These are phyloP conservation scores for Arthrinium phaeospermum DNA, from an alignment of 2,329 filamentous ascomycete genomes.

Conservation along the genomic window DNA sequence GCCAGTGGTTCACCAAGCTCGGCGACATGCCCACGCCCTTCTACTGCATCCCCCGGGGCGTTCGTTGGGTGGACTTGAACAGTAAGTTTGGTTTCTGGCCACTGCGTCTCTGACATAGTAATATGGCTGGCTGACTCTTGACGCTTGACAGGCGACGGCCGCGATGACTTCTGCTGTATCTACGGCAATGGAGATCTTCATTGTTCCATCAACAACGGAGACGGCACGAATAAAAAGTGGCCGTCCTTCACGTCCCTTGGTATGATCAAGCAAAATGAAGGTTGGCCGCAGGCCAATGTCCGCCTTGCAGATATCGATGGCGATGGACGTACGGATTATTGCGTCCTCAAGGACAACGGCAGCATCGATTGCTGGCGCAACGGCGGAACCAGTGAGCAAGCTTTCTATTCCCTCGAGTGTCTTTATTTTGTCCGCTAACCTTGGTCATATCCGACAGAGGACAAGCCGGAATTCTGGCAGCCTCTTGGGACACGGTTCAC, in stretches of 20 bases:
- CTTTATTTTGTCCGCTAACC: too few species aligned
- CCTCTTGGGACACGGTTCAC: constrained; percentile 33
- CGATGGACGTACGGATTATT: constrained; percentile 44
- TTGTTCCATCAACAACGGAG: constrained; percentile 31
- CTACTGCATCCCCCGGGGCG: constrained; percentile 21
- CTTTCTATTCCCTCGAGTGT: too few species aligned
- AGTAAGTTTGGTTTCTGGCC: too few species aligned
- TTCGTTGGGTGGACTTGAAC: constrained; percentile 25
- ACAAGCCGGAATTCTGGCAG: constrained; percentile 42
- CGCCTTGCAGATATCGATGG: constrained; percentile 40
- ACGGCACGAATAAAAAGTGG: constrained; percentile 22
- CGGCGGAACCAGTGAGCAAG: constrained; percentile 27
- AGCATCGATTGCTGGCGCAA: constrained; percentile 37
- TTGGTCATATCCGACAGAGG: constrained; percentile 20
- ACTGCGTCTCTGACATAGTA: too few species aligned
- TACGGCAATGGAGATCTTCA: constrained; percentile 25
- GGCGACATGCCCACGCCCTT: constrained; percentile 22
- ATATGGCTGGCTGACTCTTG: too few species aligned
- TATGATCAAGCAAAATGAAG: constrained; percentile 20
- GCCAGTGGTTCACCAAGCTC: constrained; percentile 25
- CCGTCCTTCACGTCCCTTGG: constrained; percentile 31
- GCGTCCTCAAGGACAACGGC: constrained; percentile 18
- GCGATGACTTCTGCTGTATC: constrained; percentile 40
- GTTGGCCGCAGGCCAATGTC: constrained; percentile 28
- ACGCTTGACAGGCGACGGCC: constrained; percentile 27